Evolutionary conservation across 2,329 filamentous ascomycete genomes (phyloP), one percentile per base, ranked within the genome.

Genomic region (Diplodia seriata): DNA sequence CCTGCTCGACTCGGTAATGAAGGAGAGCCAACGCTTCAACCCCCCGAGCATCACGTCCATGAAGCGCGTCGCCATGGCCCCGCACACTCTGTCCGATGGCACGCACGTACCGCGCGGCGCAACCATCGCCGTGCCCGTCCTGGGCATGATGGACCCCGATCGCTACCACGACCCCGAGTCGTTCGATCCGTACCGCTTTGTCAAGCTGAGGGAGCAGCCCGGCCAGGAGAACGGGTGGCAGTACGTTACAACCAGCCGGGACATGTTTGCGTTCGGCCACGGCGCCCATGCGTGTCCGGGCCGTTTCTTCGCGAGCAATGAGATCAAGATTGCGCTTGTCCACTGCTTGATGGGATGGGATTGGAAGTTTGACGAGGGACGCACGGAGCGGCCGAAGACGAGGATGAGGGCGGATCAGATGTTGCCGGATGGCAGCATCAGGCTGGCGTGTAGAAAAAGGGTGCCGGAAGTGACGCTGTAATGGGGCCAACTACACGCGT

Each of bases 1-100:
- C 18, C 69, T 77, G 15, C 70, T 78, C 55, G 76, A 78, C 67
- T 76, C 73, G 68, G 71, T 76, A 53, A 70, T 78, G 63, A 77
- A 76, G 67, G 76, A 78, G 66, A 72, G 71, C 3, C 75, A 77
- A 65, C 69, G 77, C 49, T 49, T 74, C n/a, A 75, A 72, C 20
- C 71, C 72, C 7, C 0, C 69, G 70, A 11, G 36, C 57, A 14
- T 69, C 72, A 71, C 68, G 4, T 62, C 69, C 11, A 74, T 77
- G 74, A 70, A 71, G 18, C 73, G 76, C n/a, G 65, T 70, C 14
- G 73, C 70, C 15, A 70, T 61, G 6, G 40, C 68, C n/a, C 68
- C 74, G 55, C 68, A 76, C n/a, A 69, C 55, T 3, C 72, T 77
- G 4, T 73, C 74, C 14, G 73, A 76, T 53, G 74, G 74, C 53